Evolutionary conservation across 225 moss, liverwort and hornwort species (phyloP).

Genomic region (Physcomitrellopsis africana): DNA sequence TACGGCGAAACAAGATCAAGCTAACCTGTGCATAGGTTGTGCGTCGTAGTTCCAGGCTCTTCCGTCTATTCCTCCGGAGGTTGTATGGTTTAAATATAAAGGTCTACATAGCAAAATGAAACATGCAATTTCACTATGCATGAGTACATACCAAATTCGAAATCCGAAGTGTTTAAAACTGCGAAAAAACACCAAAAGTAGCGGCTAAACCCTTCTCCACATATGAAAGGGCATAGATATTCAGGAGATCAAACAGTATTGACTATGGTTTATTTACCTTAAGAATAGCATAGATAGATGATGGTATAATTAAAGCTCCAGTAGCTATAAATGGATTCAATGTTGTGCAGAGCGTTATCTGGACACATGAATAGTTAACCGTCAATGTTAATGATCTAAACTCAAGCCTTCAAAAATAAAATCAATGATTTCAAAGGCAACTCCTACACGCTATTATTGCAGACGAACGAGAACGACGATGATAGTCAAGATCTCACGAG

Average conservation of each 20-base stretch:
- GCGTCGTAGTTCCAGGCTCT: slow-evolving; percentile 85
- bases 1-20: not conserved
- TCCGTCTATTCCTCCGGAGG: slow-evolving; percentile 72
- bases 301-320: slow-evolving; percentile 84
- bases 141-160: slow-evolving; percentile 17
- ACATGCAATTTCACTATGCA: not conserved
- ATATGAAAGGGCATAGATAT: not conserved
- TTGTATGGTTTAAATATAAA: slow-evolving; percentile 87
- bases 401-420: slow-evolving; percentile 2
- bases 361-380: slow-evolving; percentile 24
- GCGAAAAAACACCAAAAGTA: not conserved
- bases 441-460: not conserved
- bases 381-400: slow-evolving; percentile 22
- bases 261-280: slow-evolving; percentile 52
- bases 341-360: slow-evolving; percentile 91
- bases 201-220: slow-evolving; percentile 6
- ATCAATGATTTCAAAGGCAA: slow-evolving; percentile 8
- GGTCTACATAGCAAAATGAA: slow-evolving; percentile 40
- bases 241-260: not conserved
- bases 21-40: slow-evolving; percentile 76
- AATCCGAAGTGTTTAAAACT: not conserved
- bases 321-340: slow-evolving; percentile 81
- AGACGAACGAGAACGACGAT: too few species aligned
- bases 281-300: slow-evolving; percentile 73
- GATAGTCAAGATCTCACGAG: too few species aligned